Base-by-base conservation (phyloP, 148 eudicot species). In the Arbutus unedo region DNA sequence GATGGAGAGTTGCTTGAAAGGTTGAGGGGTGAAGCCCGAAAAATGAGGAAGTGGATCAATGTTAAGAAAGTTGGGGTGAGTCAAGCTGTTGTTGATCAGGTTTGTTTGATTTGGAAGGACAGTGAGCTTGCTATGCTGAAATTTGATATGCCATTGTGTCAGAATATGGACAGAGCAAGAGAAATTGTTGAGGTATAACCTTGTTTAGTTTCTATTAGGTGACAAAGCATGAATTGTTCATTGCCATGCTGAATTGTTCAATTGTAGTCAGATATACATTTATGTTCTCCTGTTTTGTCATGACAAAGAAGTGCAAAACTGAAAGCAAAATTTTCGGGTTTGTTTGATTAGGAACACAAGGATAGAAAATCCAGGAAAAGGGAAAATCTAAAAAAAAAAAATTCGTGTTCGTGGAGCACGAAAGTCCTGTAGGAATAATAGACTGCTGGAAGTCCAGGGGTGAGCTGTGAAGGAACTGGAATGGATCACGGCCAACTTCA, bases 81-180 rank as follows among this genome's bases (percentile, higher is more conserved):
- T 83, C 84, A 91, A 83, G 87, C 83, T 86, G 91, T 93, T 86
- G 93, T 96, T 81, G 91, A 91, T 84, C 93, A 93, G 79, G 79
- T 96, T 87, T 85, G 82, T 74, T 87, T 84, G 4, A 79, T 89
- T 85, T 96, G 99, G 98, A 88, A 87, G 82, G 82, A 85, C 72
- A 87, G 89, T 88, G 97, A 93, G 89, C 95, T 95, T 81, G 95
- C 84, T 21, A 89, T 95, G 96, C 53, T 95, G 45, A 93, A 90
- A 80, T 93, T 94, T 87, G 96, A 89, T 86, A 54, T 92, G 68
- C 99, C 99, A 19, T 85, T 96, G 87, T 89, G 93, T 82, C 84
- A 91, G 21, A 96, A 96, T 77, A 94, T 96, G 99, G 93, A 92
- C 53, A 87, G 99, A 85, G 99, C 98, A 3, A 85, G 89, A 66